Base-by-base conservation (phyloP, 2,329 filamentous ascomycete species). In the Xylaria sp. region DNA sequence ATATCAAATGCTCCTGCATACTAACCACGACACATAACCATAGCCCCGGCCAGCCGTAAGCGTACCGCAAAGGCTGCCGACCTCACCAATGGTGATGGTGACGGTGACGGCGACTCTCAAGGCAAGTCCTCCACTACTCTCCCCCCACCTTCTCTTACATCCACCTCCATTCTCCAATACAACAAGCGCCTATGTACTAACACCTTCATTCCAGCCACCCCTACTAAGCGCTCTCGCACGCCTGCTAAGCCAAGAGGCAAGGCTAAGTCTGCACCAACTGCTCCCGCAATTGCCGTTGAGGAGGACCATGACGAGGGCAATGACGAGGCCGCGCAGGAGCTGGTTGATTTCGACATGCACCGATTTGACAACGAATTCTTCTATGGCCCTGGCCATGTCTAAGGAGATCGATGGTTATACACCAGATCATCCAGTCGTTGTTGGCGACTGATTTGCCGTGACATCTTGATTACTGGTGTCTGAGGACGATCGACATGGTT, bases 11-110 rank as follows among this genome's bases (percentile, higher is more conserved):
- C n/a, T n/a, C n/a, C n/a, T n/a, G n/a, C n/a, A n/a, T 58, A 13
- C 56, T 70, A 23, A 70, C n/a, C 13, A 2, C 46, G 13, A 41
- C 2, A 28, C 18, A 18, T 50, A 5, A 15, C 34, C 39, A 28
- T 41, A 70, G 61, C 65, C 8, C 52, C 65, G 0, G 57, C n/a
- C 18, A 41, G 23, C 18, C 28, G 46, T 44, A 71, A 69, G 55
- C 67, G 67, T 13, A 59, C 37, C 7, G 28, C 50, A 8, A 10
- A 62, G 25, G 20, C n/a, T 1, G 63, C 56, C 31, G 50, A 6
- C 13, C 28, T 20, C n/a, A 20, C 8, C 2, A 65, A 62, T 3
- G 57, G 15, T 5, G 63, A 18, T 31, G 65, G 31, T 20, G 34
- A 13, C 25, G 28, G 28, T 28, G 54, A 44, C 2, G 8, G 10